These are phyloP conservation scores for Agarophyton chilense DNA, from an alignment of 23 red algal genomes.

Conservation along the genomic window DNA sequence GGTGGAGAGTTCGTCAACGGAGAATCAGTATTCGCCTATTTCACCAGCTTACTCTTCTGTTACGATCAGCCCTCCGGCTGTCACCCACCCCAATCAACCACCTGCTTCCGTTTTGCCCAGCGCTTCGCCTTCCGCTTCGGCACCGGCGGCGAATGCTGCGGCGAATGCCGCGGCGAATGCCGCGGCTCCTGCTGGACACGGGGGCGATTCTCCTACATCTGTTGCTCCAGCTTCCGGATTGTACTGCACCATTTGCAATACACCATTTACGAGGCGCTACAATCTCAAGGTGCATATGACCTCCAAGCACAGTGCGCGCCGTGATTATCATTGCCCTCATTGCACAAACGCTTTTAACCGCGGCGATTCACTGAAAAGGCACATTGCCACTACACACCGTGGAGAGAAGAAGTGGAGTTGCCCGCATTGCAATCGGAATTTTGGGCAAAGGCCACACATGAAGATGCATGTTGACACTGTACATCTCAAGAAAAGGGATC, in stretches of 20 bases:
- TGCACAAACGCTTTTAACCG: conserved; percentile 45
- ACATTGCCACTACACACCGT: conserved; percentile 62
- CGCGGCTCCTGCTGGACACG: neutral
- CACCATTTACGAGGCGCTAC: conserved; percentile 54
- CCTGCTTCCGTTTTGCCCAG: neutral
- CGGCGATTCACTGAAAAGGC: conserved; percentile 55
- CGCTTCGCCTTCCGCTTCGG: neutral
- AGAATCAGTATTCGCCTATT: conserved; percentile 31
- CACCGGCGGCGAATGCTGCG: neutral
- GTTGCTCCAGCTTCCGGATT: conserved; percentile 30
- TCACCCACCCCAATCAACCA: conserved; percentile 13
- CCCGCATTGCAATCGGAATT: conserved; percentile 58
- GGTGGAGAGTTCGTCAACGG: neutral
- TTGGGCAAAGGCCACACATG: conserved; percentile 68
- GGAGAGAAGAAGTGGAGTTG: conserved; percentile 69
- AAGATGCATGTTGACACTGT: conserved; percentile 69
- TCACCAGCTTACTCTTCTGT: conserved; percentile 50
- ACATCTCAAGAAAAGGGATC: conserved; percentile 63
- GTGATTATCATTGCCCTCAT: conserved; percentile 53
- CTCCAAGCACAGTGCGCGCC: conserved; percentile 52
- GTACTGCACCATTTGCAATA: conserved; percentile 37
- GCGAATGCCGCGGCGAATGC: too few species aligned
- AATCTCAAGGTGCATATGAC: conserved; percentile 65
- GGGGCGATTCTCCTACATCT: conserved; percentile 43
- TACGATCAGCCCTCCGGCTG: conserved; percentile 36